A percentile compares a stretch with the other conserved stretches of the same genome.
phyloP scores from a whole-genome alignment of 257 asterid genomes.

The Solanum ahanhuiri region DNA sequence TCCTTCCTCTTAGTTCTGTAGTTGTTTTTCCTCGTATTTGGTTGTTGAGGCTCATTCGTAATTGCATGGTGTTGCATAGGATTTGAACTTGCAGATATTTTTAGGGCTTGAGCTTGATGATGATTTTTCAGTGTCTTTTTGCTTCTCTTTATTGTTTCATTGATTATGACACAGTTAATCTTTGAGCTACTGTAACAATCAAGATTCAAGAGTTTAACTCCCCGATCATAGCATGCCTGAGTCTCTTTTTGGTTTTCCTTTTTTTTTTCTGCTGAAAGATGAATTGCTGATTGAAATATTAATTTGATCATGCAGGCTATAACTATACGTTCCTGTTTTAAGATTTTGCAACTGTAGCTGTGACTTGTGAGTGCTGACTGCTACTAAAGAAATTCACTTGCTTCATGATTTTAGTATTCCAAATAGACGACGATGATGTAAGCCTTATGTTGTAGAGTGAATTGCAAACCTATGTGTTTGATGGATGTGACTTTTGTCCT shows the following conservation, averaged over 20 bases:
- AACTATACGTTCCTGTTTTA: not conserved
- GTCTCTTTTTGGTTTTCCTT: not conserved
- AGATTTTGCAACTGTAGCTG: not conserved
- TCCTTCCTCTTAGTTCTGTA: not conserved
- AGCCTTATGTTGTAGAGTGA: not conserved
- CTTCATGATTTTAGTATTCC: not conserved
- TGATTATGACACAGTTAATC: not conserved
- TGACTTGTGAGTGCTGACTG: not conserved
- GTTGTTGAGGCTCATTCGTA: not conserved
- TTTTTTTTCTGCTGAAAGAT: not conserved
- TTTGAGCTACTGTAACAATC: not conserved
- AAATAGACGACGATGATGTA: not conserved
- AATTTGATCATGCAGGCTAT: conserved; percentile 1
- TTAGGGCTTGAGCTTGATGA: not conserved
- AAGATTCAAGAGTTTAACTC: not conserved
- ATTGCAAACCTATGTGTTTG: not conserved
- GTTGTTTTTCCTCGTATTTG: not conserved
- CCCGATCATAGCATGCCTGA: not conserved
- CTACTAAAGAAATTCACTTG: not conserved
- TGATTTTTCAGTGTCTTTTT: not conserved
- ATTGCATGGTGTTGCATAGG: not conserved
- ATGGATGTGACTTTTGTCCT: not conserved
- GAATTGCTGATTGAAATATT: not conserved
- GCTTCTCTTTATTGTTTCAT: not conserved
- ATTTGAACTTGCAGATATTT: not conserved